phyloP scores from a whole-genome alignment of 1,284 basidiomycete genomes.

The Entoloma clypeatum region DNA sequence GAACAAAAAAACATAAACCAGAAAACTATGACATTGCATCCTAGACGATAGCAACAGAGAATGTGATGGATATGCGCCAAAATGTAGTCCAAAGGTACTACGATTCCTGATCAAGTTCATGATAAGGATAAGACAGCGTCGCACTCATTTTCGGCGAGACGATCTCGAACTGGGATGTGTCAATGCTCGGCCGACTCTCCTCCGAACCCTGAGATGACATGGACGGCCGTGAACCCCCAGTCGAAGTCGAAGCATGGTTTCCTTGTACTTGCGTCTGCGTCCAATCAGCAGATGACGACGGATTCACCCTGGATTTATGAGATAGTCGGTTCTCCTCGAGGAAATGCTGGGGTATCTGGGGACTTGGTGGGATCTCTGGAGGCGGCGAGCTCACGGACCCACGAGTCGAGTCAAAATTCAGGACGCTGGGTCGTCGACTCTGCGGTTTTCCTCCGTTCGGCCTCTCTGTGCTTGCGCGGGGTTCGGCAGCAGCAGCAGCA shows the following conservation, averaged over 20 bases:
- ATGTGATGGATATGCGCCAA: neutral
- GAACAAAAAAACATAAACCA: no score
- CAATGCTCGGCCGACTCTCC: conserved; percentile 40
- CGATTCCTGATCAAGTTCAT: conserved; percentile 30
- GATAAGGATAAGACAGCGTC: conserved; percentile 37
- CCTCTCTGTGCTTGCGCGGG: conserved; percentile 30
- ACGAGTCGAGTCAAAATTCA: conserved; percentile 31
- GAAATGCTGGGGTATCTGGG: conserved; percentile 42
- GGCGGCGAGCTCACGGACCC: conserved; percentile 27
- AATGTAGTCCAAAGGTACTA: neutral
- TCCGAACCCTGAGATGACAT: conserved; percentile 35
- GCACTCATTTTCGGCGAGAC: conserved; percentile 40
- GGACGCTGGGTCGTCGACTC: conserved; percentile 32
- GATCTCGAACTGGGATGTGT: conserved; percentile 48
- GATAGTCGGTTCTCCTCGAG: conserved; percentile 27
- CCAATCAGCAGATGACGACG: conserved; percentile 34
- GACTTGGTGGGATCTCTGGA: conserved; percentile 43
- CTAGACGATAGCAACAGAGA: conserved; percentile 6
- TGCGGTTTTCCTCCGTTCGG: conserved; percentile 19
- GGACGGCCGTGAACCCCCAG: conserved; percentile 31
- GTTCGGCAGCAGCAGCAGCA: conserved; percentile 14
- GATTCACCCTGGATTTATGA: conserved; percentile 29
- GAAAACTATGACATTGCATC: no score
- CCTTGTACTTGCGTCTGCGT: conserved; percentile 23
- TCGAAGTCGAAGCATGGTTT: conserved; percentile 21